A percentile compares a stretch with the other conserved stretches of the same genome.
These are phyloP conservation scores for Phanerochaete carnosa DNA, from an alignment of 768 basidiomycete genomes.

Conservation along the genomic window DNA sequence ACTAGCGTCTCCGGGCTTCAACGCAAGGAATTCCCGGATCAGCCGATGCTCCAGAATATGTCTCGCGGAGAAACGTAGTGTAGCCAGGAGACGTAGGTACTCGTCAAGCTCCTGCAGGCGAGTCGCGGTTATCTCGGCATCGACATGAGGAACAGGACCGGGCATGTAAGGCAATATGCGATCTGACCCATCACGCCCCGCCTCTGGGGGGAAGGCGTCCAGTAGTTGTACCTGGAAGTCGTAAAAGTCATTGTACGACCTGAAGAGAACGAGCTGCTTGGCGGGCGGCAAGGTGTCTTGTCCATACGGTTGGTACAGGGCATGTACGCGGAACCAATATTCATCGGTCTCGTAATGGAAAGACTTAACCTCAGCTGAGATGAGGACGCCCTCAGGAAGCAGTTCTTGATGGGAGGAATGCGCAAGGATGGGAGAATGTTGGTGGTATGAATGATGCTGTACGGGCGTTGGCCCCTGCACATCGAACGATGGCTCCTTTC, in stretches of 20 bases:
- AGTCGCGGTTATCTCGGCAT: constrained; percentile 77
- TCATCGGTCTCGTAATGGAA: constrained; percentile 96
- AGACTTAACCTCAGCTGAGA: constrained; percentile 88
- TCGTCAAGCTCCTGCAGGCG: constrained; percentile 83
- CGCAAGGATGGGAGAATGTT: constrained; percentile 11
- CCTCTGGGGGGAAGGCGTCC: constrained; percentile 86
- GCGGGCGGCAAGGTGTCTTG: constrained; percentile 57
- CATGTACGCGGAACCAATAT: constrained; percentile 97
- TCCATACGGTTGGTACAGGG: constrained; percentile 82
- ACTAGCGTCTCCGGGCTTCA: constrained; percentile 84
- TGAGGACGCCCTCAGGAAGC: constrained; percentile 81
- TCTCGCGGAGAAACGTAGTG: constrained; percentile 64
- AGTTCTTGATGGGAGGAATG: constrained; percentile 26
- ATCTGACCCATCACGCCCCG: constrained; percentile 67
- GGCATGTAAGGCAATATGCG: constrained; percentile 97
- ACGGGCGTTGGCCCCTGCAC: constrained; percentile 14
- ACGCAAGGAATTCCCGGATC: constrained; percentile 78
- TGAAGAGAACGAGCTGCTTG: constrained; percentile 83
- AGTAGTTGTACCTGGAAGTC: constrained; percentile 92
- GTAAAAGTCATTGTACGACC: constrained; percentile 97
- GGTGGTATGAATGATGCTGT: constrained; percentile 21
- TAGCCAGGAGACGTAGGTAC: constrained; percentile 80
- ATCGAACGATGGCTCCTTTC: constrained; percentile 11
- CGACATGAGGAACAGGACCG: constrained; percentile 82
- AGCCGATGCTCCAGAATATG: constrained; percentile 81